phyloP scores from a whole-genome alignment of 2,329 filamentous ascomycete species.

The Emmonsiellopsis sp. region DNA sequence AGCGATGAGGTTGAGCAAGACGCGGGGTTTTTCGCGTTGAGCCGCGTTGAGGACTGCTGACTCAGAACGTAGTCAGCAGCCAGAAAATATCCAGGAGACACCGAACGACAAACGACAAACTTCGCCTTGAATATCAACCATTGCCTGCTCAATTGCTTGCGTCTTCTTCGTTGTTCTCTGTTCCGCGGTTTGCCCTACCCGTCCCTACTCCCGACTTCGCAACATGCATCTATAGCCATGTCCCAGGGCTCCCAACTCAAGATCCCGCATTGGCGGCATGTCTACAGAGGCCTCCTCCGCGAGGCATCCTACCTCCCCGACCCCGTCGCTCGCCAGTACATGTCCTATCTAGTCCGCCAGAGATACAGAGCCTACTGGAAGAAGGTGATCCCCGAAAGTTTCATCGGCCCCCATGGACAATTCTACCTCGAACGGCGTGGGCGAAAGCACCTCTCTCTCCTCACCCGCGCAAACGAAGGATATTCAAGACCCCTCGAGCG shows the following conservation, averaged over 20 bases:
- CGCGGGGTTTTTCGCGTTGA: slow-evolving; percentile 19
- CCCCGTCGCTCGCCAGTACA: slow-evolving; percentile 41
- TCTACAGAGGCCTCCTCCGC: slow-evolving; percentile 48
- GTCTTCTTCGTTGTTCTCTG: background rate
- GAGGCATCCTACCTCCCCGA: slow-evolving; percentile 54
- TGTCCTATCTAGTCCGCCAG: slow-evolving; percentile 38
- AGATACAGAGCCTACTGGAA: slow-evolving; percentile 38
- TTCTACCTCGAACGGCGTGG: slow-evolving; percentile 17
- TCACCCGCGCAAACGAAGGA: slow-evolving; percentile 48
- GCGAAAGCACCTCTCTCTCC: slow-evolving; percentile 31
- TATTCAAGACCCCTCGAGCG: slow-evolving; percentile 41
- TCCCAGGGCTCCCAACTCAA: background rate
- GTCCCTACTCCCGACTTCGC: background rate
- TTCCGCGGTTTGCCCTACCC: background rate
- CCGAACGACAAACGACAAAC: background rate
- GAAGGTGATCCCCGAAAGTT: slow-evolving; percentile 11
- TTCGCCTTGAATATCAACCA: background rate
- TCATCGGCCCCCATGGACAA: slow-evolving; percentile 12
- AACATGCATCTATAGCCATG: background rate
- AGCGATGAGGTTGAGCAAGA: slow-evolving; percentile 7
- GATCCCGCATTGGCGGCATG: slow-evolving; percentile 29
- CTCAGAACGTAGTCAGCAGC: slow-evolving; percentile 2
- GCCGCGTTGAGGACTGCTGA: slow-evolving; percentile 8
- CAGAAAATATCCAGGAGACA: background rate
- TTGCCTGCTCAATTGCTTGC: background rate